Percentiles rank a stretch among this genome's conserved stretches.
These are phyloP conservation scores for Penstemon barbatus DNA, from an alignment of 257 asterid species.

Conservation along the genomic window DNA sequence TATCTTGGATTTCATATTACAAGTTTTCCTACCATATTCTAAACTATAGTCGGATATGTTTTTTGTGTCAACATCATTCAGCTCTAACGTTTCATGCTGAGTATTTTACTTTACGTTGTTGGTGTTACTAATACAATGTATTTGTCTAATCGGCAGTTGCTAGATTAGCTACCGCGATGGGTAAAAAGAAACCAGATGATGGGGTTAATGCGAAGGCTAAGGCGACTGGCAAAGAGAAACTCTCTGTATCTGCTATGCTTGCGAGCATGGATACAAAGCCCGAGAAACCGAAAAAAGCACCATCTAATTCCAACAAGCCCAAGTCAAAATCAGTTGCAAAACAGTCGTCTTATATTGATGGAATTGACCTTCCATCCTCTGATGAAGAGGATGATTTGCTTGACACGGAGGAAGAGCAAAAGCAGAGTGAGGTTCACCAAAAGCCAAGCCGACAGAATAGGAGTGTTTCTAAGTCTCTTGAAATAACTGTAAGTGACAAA, in stretches of 20 bases:
- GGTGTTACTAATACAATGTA: not conserved
- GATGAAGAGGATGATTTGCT: conserved; percentile 59
- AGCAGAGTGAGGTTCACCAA: conserved; percentile 28
- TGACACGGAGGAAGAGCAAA: conserved; percentile 38
- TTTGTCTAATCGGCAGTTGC: not conserved
- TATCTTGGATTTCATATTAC: no score
- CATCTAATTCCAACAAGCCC: conserved; percentile 42
- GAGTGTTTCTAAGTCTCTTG: conserved; percentile 41
- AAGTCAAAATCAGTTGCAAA: conserved; percentile 53
- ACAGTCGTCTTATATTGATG: conserved; percentile 49
- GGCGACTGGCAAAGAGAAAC: conserved; percentile 54
- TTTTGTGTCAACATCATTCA: no score
- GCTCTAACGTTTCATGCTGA: no score
- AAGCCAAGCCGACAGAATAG: conserved; percentile 34
- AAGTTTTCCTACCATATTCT: no score
- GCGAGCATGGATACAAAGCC: conserved; percentile 64
- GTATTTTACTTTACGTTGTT: no score
- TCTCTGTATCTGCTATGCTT: conserved; percentile 64
- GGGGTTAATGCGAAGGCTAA: conserved; percentile 45
- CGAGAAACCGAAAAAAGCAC: conserved; percentile 60
- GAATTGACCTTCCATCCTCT: conserved; percentile 60
- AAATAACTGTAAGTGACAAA: conserved; percentile 42
- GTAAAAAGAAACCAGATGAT: conserved; percentile 64
- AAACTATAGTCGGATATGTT: no score
- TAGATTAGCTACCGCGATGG: conserved; percentile 42